Evolutionary conservation across 1,284 basidiomycete genomes (phyloP), one percentile per base, ranked within the genome.

Genomic region (Gomphus bonarii): DNA sequence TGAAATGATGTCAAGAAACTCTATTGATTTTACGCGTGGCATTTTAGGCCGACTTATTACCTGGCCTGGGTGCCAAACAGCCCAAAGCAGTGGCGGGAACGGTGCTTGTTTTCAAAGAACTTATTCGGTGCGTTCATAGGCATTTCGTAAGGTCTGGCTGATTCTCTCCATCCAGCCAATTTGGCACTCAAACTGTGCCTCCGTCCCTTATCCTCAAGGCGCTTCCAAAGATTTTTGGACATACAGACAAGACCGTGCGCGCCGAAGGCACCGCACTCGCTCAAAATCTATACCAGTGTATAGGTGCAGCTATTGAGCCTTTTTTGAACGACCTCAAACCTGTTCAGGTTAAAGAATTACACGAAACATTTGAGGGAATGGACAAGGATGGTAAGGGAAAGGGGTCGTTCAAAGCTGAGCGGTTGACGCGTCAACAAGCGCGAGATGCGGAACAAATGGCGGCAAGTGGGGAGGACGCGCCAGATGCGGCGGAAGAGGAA

Each of bases 321-420:
- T 92, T 86, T 72, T 74, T 99, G 10, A 74, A 82, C n/a, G 91
- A 97, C 63, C 79, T 99, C 61, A 99, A 99, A 69, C 93, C 97
- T 0, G 94, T 99, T n/a, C 97, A 99, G 70, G 84, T 95, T 46
- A 95, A 97, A 68, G 97, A 99, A 66, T 71, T 99, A 60, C 91
- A 92, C 65, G 95, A 97, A 66, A 79, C 84, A 0, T 99, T 97
- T 65, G 91, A 91, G 61, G 73, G 70, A 31, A 77, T 95, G 74
- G 93, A 97, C 65, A 83, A 81, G 51, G 84, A 87, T 35, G 88
- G 86, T 1, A 87, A 85, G 62, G 91, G 91, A 0, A 88, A 88
- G 61, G 93, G 93, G 2, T 78, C 77, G 1, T 71, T 92, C 40
- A 90, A 85, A 66, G 87, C 91, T 1, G 84, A 84, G 58, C 76